Evolutionary conservation across 2,329 filamentous ascomycete species (phyloP), one percentile per base, ranked within the genome.

Genomic region (Scytalidium lignicola): DNA sequence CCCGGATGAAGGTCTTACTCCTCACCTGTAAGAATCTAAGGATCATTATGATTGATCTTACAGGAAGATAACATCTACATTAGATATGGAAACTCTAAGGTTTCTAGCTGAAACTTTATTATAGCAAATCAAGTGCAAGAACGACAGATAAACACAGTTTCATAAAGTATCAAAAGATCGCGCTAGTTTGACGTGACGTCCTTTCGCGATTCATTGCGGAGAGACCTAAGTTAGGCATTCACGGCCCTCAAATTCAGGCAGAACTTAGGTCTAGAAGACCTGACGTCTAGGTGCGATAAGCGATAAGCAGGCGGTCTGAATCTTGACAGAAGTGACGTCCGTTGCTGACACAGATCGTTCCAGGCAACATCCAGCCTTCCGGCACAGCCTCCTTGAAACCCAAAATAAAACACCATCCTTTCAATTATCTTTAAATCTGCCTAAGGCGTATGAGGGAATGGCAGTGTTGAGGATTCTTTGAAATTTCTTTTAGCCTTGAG

Each of bases 11-110:
- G 9, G 41, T 10, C 3, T 41, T 49, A 8, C 37, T 44, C 12
- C 42, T 32, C 28, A 45, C 51, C 37, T 50, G 50, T 21, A 56
- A 29, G 19, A 20, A 43, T 41, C 53, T 55, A 12, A 45, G 37
- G 22, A 58, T 55, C 57, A 61, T 58, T 9, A 46, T 43, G 47
- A 48, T n/a, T 5, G 41, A 41, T 17, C 19, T 15, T 43, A 20
- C 4, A 10, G 6, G 32, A 26, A 17, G 32, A 37, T 5, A 5
- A 37, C n/a, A 37, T 37, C 6, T n/a, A n/a, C 15, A 37, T 5
- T 15, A 37, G n/a, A 15, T 13, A 37, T 37, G 15, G 32, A 10
- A 26, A 26, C 5, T 5, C 5, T 41, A 6, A 41, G 5, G 5
- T 8, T 41, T 17, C 19, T 41, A 5, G 15, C 5, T 6, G 39